Base-by-base conservation (phyloP, 805 yeast genomes). In the Wickerhamomyces bisporus region DNA sequence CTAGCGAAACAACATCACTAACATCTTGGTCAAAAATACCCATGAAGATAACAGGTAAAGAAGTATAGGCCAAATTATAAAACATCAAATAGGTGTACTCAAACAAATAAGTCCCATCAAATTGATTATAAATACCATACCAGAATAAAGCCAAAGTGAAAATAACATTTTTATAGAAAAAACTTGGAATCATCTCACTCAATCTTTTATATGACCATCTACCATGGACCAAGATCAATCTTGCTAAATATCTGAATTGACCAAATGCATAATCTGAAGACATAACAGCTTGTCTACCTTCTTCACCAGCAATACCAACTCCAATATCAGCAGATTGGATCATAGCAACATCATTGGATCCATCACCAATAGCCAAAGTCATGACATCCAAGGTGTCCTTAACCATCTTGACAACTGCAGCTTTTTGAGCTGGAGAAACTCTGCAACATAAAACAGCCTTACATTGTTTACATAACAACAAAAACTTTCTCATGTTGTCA, bases 281-380 rank as follows among this genome's bases (percentile, higher is more conserved):
- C 94, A 85, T 85, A 6, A 77, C 91, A 14, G 93, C 93, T 60
- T 83, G 93, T 44, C 93, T 66, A 52, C 94, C 94, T 64, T 85
- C 93, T 65, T 84, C 93, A 64, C 94, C 93, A 6, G 89, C 93
- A 38, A 84, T 83, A 53, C 94, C 94, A 30, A 53, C 56, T 41
- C 58, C 57, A 36, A 85, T 82, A 60, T 84, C 80, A 1, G 93
- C 91, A 20, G 88, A 81, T 58, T 85, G 94, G 48, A 85, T 85
- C 94, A 85, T 85, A 8, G 94, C 88, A 45, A 85, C 93, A 64
- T 85, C 94, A 57, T 85, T 85, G 16, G 93, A 79, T 39, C 94
- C 94, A 62, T 85, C 94, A 48, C 94, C 94, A 55, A 85, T 83
- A 17, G 58, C 91, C 36, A 85, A 63, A 1, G 94, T 85, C 88